Percentiles rank a stretch among this genome's conserved stretches.
phyloP scores from a whole-genome alignment of 345 rosid species.

The Melaleuca quinquenervia region DNA sequence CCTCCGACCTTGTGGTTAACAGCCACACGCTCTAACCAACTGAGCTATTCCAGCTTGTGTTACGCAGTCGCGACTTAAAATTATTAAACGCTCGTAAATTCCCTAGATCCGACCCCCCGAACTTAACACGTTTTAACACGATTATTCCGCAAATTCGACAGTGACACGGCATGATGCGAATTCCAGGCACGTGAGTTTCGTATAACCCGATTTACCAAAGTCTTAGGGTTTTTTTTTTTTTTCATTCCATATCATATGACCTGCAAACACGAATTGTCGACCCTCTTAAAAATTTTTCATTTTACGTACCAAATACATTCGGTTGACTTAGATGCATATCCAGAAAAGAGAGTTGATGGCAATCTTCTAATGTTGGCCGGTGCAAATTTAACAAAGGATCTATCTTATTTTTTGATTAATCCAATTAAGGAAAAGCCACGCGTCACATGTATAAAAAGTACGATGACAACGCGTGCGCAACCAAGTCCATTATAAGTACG shows the following conservation, averaged over 20 bases:
- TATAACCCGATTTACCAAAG: neutral
- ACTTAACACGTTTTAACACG: neutral
- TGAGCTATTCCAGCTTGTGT: conserved; percentile 20
- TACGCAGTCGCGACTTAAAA: neutral
- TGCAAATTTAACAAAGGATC: neutral
- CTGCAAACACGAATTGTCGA: neutral
- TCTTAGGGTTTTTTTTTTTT: neutral
- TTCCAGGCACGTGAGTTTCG: neutral
- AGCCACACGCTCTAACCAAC: conserved; percentile 55
- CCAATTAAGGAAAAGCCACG: neutral
- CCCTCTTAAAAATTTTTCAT: neutral
- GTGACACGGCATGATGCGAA: neutral
- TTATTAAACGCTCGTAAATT: too few species aligned
- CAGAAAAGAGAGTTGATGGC: neutral
- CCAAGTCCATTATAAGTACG: neutral
- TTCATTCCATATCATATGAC: too few species aligned
- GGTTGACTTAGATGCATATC: accelerated
- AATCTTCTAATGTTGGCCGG: neutral
- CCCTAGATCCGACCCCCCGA: accelerated
- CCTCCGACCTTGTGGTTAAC: conserved; percentile 70
- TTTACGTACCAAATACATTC: neutral
- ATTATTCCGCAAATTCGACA: neutral
- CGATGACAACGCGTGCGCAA: neutral
- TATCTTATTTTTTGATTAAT: neutral
- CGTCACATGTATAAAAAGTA: neutral